Evolutionary conservation across 2,329 filamentous ascomycete species (phyloP).

Genomic region (Aureobasidium pullulans): DNA sequence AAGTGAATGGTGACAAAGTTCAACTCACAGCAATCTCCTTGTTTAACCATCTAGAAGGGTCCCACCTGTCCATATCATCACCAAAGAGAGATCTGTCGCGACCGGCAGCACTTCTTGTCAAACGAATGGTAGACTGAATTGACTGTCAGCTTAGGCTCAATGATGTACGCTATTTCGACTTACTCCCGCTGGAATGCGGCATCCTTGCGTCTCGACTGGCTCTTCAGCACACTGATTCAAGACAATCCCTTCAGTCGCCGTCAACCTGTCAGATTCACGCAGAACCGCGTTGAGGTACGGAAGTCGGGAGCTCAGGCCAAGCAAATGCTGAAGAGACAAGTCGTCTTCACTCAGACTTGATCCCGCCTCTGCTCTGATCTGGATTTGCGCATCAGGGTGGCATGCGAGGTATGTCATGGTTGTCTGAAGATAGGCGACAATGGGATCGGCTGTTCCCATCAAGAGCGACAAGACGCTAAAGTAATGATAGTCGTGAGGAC

Average conservation of each 20-base stretch:
- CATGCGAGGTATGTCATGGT: neutral
- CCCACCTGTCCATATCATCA: constrained; percentile 5
- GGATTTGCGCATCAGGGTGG: neutral
- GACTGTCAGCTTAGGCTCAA: neutral
- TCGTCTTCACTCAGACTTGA: neutral
- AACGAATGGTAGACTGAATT: constrained; percentile 14
- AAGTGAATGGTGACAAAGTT: neutral
- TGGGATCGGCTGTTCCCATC: neutral
- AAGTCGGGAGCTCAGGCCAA: neutral
- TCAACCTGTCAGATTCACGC: constrained; percentile 7
- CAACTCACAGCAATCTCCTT: neutral
- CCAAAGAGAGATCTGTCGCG: constrained; percentile 14
- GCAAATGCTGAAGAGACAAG: neutral
- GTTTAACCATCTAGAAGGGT: constrained; percentile 10
- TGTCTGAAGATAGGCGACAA: neutral
- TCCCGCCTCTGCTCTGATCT: neutral
- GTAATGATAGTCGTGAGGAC: neutral
- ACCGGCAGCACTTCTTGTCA: constrained; percentile 12
- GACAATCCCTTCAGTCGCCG: constrained; percentile 11
- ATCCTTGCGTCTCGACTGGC: neutral
- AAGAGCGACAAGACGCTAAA: neutral
- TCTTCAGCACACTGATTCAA: neutral
- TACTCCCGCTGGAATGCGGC: neutral
- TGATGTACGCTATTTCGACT: neutral
- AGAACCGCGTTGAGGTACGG: neutral